Evolutionary conservation across 495 filamentous ascomycete species (phyloP).

Genomic region (Podospora tetraspora): DNA sequence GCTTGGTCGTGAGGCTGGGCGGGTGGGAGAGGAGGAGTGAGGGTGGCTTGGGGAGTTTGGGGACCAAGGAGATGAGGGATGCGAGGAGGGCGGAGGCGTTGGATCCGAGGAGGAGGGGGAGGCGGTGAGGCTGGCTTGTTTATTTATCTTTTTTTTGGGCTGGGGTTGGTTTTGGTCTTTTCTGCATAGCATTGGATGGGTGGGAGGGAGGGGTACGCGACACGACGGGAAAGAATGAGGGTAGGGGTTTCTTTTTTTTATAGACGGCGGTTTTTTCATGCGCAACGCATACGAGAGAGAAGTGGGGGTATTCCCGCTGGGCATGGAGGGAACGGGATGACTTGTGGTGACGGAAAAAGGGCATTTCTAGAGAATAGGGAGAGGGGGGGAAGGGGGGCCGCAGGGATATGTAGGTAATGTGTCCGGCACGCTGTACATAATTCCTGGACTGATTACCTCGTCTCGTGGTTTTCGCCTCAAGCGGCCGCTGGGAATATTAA

Average conservation of each 20-base stretch:
- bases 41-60: constrained; percentile 81
- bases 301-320: background rate
- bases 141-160: background rate
- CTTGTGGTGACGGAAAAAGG: background rate
- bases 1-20: constrained; percentile 80
- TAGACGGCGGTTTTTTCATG: background rate
- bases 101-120: constrained; percentile 68
- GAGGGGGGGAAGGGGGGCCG: too few relatives aligned
- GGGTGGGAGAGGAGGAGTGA: constrained; percentile 91
- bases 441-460: background rate
- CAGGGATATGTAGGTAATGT: background rate
- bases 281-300: background rate
- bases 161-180: background rate
- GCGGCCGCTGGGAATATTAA: too few relatives aligned
- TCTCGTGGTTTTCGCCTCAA: too few relatives aligned
- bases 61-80: constrained; percentile 84
- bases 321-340: background rate
- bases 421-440: background rate
- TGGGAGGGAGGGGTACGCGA: background rate
- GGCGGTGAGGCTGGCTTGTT: background rate
- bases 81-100: constrained; percentile 77
- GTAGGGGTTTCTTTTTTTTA: background rate
- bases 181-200: constrained; percentile 7
- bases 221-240: background rate
- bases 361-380: background rate